Base-by-base conservation (phyloP, 2,329 filamentous ascomycete species). In the Curvularia eragrostidis region DNA sequence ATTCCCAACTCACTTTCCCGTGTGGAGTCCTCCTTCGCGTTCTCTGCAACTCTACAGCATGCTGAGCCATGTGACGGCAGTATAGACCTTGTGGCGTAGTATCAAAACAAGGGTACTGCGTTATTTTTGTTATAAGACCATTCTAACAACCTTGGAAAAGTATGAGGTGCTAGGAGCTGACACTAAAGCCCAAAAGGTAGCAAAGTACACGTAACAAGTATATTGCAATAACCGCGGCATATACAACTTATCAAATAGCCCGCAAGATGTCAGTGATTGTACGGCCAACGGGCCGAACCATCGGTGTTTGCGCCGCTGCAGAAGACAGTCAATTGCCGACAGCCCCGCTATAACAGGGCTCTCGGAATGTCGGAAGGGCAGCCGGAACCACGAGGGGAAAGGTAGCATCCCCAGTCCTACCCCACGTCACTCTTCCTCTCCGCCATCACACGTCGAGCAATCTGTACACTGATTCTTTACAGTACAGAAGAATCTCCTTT, bases 311-410 rank as follows among this genome's bases (percentile, higher is more conserved):
- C 53, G 60, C 62, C 61, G 61, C 44, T 52, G 13, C n/a, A 38
- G 30, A 23, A 48, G 23, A 13, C 32, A 9, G 56, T 47, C 63
- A 59, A 55, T 50, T 56, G 60, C 62, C 62, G 62, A 63, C 44
- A 49, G 15, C 54, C 61, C 62, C 58, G 51, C 58, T 51, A 50
- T 44, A 30, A 32, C 24, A 50, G 24, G 13, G 50, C 30, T 39
- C 46, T 64, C 62, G 62, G 62, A 62, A 64, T 53, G 13, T 65
- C 62, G 64, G 64, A 63, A 57, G 61, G 58, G 42, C 9, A 48
- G 44, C 51, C 59, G 55, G 57, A 58, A 65, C 56, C 10, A 44
- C 42, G 41, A 44, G 55, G 57, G 59, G 59, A 56, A 53, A 50
- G 47, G 26, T 48, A 56, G 43, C 39, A 57, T 52, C 43, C 53